Evolutionary conservation across 345 rosid species (phyloP).

Genomic region (Mangifera indica): DNA sequence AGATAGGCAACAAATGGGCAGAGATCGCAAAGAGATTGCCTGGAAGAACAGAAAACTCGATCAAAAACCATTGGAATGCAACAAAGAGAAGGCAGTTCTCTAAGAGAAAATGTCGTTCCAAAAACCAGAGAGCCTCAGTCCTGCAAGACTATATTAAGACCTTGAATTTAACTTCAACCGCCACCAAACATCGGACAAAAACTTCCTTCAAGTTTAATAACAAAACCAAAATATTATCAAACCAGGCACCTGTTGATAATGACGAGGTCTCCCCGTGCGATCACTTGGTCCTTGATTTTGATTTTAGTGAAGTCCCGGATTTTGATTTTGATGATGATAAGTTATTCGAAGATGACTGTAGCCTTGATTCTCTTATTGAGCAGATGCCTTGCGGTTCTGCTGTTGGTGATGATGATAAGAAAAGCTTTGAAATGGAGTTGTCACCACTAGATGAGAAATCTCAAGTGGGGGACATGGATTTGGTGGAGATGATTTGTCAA

Average conservation of each 20-base stretch:
- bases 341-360: slow-evolving; percentile 55
- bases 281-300: slow-evolving; percentile 49
- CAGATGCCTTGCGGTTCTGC: slow-evolving; percentile 39
- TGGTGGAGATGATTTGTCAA: slow-evolving; percentile 59
- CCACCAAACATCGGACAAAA: slow-evolving; percentile 29
- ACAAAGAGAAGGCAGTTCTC: slow-evolving; percentile 90
- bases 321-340: slow-evolving; percentile 63
- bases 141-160: slow-evolving; percentile 92
- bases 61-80: slow-evolving; percentile 98
- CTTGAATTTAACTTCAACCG: slow-evolving; percentile 49
- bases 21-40: slow-evolving; percentile 91
- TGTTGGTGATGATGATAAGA: slow-evolving; percentile 25
- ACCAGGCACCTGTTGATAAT: slow-evolving; percentile 13
- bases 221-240: background rate
- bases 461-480: slow-evolving; percentile 51
- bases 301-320: slow-evolving; percentile 48
- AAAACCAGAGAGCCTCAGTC: slow-evolving; percentile 65
- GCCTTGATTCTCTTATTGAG: slow-evolving; percentile 68
- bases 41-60: slow-evolving; percentile 97
- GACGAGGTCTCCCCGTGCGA: slow-evolving; percentile 30
- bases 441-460: slow-evolving; percentile 16
- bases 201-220: slow-evolving; percentile 4
- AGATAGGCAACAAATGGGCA: slow-evolving; percentile 99
- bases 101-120: slow-evolving; percentile 76
- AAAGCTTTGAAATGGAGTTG: slow-evolving; percentile 29